A percentile compares a stretch with the other conserved stretches of the same genome.
Conservation (phyloP, 352 stramenopile genomes). For the Pythium oligandrum region DNA sequence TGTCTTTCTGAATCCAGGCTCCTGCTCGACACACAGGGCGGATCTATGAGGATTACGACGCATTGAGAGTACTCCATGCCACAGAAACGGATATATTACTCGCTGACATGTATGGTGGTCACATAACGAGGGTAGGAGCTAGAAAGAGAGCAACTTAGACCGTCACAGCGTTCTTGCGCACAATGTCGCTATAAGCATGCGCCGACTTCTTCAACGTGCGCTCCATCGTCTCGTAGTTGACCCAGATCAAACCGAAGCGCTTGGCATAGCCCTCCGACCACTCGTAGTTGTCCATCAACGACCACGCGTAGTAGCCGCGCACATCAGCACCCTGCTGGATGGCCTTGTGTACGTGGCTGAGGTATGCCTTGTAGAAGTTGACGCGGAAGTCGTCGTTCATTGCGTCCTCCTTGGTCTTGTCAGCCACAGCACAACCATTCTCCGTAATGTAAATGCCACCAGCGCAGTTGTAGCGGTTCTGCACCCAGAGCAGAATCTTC, state of each 20-base stretch:
- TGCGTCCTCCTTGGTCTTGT: constrained; percentile 63
- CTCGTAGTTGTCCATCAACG: constrained; percentile 94
- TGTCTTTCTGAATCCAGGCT: too few species aligned
- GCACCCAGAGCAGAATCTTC: constrained; percentile 87
- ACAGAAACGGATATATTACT: too few species aligned
- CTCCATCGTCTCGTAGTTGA: constrained; percentile 57
- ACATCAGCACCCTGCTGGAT: constrained; percentile 52
- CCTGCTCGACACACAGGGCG: too few species aligned
- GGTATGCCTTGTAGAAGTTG: constrained; percentile 82
- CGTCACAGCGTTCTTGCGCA: constrained; percentile 41
- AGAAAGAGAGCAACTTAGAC: constrained; percentile 2
- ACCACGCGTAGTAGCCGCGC: constrained; percentile 90
- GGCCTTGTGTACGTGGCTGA: constrained; percentile 60
- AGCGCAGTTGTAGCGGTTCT: constrained; percentile 69
- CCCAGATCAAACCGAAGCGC: constrained; percentile 51
- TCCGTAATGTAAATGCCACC: constrained; percentile 89
- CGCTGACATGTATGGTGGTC: too few species aligned
- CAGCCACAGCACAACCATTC: constrained; percentile 81
- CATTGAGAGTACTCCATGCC: too few species aligned
- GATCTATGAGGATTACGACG: too few species aligned
- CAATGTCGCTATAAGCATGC: constrained; percentile 41
- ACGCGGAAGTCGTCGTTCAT: constrained; percentile 74
- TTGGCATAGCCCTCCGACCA: constrained; percentile 76
- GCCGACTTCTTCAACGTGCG: constrained; percentile 57
- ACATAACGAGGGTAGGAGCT: too few species aligned